Conservation (phyloP, 768 basidiomycete species). For the Boletus subparvulus region DNA sequence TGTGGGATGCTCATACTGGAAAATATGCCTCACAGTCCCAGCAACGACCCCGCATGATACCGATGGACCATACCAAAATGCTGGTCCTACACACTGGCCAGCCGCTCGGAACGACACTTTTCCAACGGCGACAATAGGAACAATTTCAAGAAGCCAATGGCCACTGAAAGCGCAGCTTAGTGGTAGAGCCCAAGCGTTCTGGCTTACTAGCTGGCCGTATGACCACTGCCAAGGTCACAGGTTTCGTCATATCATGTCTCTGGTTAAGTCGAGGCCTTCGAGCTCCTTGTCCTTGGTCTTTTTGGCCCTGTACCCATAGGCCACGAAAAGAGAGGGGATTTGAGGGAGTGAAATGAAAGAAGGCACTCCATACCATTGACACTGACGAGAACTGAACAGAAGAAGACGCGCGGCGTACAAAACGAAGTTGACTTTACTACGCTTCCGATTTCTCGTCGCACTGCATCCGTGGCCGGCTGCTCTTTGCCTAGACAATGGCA, state of each 20-base stretch:
- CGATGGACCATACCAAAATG: neutral
- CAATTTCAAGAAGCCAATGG: neutral
- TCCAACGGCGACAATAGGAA: neutral
- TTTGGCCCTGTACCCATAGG: no score
- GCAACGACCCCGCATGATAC: neutral
- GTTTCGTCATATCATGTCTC: neutral
- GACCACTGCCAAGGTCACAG: no score
- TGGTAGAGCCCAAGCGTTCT: neutral
- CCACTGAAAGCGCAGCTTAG: neutral
- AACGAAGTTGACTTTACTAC: neutral
- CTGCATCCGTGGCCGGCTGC: neutral
- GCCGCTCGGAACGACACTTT: neutral
- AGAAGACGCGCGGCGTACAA: no score
- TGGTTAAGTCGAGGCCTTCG: neutral
- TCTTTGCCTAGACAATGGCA: neutral
- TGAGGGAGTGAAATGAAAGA: neutral
- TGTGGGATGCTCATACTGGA: no score
- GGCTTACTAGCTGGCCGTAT: neutral
- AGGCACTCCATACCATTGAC: neutral
- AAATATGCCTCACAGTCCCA: neutral
- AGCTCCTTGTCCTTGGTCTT: neutral
- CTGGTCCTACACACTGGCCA: neutral
- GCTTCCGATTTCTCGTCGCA: neutral
- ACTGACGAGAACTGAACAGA: neutral
- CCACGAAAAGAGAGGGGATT: neutral